These are phyloP conservation scores for Penicillium janthinellum DNA, from an alignment of 2,329 filamentous ascomycete species.

Conservation along the genomic window DNA sequence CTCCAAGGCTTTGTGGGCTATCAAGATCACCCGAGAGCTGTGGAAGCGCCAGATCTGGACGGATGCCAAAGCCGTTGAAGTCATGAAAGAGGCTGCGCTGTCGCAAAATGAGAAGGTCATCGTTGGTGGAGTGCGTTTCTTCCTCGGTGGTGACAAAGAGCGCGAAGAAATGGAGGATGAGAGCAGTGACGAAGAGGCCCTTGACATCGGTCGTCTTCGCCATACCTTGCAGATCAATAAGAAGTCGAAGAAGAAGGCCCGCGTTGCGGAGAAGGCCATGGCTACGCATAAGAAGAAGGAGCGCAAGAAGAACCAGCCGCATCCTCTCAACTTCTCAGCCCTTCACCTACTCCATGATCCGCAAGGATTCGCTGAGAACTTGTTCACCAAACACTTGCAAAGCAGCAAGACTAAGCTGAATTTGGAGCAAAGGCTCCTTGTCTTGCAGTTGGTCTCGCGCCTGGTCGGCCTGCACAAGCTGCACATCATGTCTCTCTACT, in stretches of 20 bases:
- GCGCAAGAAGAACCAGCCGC: conserved; percentile 82
- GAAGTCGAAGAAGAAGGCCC: conserved; percentile 86
- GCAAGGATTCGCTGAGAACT: conserved; percentile 84
- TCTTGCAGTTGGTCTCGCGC: conserved; percentile 86
- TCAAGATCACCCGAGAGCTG: conserved; percentile 90
- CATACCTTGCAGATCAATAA: conserved; percentile 93
- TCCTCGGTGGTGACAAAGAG: conserved; percentile 94
- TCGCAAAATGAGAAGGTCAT: conserved; percentile 93
- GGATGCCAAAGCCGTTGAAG: conserved; percentile 90
- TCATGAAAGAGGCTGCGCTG: conserved; percentile 92
- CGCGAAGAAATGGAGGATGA: conserved; percentile 90
- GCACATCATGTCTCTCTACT: conserved; percentile 87
- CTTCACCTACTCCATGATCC: conserved; percentile 92
- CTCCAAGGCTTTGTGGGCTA: conserved; percentile 88
- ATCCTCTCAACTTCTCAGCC: conserved; percentile 92
- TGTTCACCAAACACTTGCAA: conserved; percentile 90
- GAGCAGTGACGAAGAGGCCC: conserved; percentile 73
- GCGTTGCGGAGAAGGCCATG: conserved; percentile 76
- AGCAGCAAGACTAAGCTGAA: conserved; percentile 82
- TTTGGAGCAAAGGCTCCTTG: conserved; percentile 84
- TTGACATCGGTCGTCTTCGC: conserved; percentile 78
- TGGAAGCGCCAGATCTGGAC: conserved; percentile 98
- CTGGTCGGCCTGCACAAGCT: conserved; percentile 92
- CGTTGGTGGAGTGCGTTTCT: conserved; percentile 85
- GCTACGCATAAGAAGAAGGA: conserved; percentile 81